Conservation (phyloP, 2,329 filamentous ascomycete genomes). For the Aphanoascus verrucosus region DNA sequence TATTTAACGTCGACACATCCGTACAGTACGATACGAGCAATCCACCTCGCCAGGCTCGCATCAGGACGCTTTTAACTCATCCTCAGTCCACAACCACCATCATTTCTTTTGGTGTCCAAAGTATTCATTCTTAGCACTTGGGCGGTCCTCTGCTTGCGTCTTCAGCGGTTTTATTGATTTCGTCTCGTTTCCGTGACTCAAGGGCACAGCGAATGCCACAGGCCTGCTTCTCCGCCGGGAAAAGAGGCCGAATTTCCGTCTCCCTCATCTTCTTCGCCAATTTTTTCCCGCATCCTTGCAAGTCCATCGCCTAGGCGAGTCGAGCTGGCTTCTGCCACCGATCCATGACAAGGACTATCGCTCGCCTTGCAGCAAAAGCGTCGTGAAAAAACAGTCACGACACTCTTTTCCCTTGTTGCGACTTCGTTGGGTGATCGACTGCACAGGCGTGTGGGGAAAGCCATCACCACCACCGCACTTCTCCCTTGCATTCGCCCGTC, state of each 20-base stretch:
- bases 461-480: not conserved
- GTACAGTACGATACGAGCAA: too few relatives aligned
- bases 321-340: not conserved
- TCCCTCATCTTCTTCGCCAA: not conserved
- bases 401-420: not conserved
- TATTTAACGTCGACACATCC: too few relatives aligned
- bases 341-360: not conserved
- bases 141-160: not conserved
- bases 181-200: not conserved
- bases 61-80: not conserved
- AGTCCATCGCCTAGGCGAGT: slow-evolving; percentile 2
- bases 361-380: not conserved
- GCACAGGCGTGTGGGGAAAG: not conserved
- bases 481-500: slow-evolving; percentile 4
- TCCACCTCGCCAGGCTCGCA: too few relatives aligned
- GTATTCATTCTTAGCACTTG: not conserved
- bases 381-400: not conserved
- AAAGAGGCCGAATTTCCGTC: not conserved
- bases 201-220: not conserved
- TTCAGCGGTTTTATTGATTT: not conserved
- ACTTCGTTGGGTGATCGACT: not conserved
- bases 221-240: slow-evolving; percentile 3
- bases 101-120: not conserved
- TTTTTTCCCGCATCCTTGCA: slow-evolving; percentile 2
- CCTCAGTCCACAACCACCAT: not conserved